Evolutionary conservation across 371 early-diverging fungal genomes (phyloP), one percentile per base, ranked within the genome.

Genomic region (Mucor ambiguus): DNA sequence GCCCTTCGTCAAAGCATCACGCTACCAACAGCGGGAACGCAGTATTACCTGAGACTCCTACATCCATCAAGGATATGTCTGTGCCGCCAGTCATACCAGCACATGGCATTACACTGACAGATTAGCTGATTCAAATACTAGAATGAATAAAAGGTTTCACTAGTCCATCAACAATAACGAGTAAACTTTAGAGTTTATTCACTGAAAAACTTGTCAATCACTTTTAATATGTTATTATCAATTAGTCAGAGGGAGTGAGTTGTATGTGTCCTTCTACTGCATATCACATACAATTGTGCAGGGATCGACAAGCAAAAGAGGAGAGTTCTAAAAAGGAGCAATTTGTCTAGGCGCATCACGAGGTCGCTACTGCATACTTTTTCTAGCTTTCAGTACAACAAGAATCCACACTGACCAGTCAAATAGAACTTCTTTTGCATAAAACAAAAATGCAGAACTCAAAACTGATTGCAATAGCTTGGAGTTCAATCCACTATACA

Each of bases 401-500:
- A 93, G 81, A 0, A 90, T 74, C 72, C 81, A 84, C 55, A 92
- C 83, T 24, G 91, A 85, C 69, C 88, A 90, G 60, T 89, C 77
- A 73, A 90, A 94, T 37, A 95, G 72, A 26, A 84, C 84, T 62
- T 95, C 95, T 84, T 95, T 95, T 63, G 87, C 91, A 85, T 92
- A 92, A 82, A 96, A 96, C 73, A 94, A 77, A 78, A 97, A 90
- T 33, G 97, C 95, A n/a, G 95, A 90, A 0, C 95, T 92, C 70
- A 97, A 81, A 32, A 97, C 94, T 32, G 89, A 88, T 76, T 95
- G 95, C 24, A 94, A 70, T 56, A 95, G 83, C 87, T 96, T 96
- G 81, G 92, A 87, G 74, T 89, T 89, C 58, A 96, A 89, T 61
- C 97, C 97, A 84, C 92, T 93, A 71, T 93, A 93, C 32, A 93